Evolutionary conservation across 352 stramenopile genomes (phyloP), one percentile per base, ranked within the genome.

Genomic region (Porosira glacialis): DNA sequence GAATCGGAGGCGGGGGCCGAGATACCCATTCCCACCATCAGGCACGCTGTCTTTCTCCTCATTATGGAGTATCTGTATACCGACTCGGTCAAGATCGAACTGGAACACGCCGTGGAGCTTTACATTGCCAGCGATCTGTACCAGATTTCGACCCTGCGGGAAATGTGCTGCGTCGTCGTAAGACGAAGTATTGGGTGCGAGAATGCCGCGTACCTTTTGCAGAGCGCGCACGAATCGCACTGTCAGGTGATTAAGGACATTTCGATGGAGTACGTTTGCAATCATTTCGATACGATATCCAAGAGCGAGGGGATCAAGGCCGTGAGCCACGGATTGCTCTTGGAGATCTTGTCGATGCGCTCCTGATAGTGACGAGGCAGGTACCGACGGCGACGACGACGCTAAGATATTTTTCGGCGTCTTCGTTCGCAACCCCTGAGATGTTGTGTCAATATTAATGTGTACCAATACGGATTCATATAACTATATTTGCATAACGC

Each of bases 31-130:
- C 83, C 87, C 47, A 92, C 96, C 62, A 96, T 95, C 49, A 91
- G 92, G 21, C 78, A 93, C 27, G 84, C 89, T 0, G 94, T 97
- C 3, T 98, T 98, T 80, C 73, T 97, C 21, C 81, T 95, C 36
- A 84, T 98, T 58, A 76, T 98, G 62, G 93, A 98, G 80, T 98
- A 97, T 89, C 91, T 98, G 70, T 98, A 98, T 79, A 95, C 95
- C 13, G 95, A 98, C 73, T 88, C 89, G n/a, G 93, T 97, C 30
- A 92, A 95, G 70, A 90, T 97, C 30, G 92, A 97, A 36, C 86
- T 94, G 8, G 93, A 97, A 60, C 92, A 97, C 82, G 94, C 94
- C 26, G 87, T 97, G 22, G 93, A 97, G 66, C 77, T 98, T 4
- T 97, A 96, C 70, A 95, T 94, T 11, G 91, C 93, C 0, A 92